phyloP scores from a whole-genome alignment of 2,329 filamentous ascomycete species.

The Pestalotiopsis sp. region DNA sequence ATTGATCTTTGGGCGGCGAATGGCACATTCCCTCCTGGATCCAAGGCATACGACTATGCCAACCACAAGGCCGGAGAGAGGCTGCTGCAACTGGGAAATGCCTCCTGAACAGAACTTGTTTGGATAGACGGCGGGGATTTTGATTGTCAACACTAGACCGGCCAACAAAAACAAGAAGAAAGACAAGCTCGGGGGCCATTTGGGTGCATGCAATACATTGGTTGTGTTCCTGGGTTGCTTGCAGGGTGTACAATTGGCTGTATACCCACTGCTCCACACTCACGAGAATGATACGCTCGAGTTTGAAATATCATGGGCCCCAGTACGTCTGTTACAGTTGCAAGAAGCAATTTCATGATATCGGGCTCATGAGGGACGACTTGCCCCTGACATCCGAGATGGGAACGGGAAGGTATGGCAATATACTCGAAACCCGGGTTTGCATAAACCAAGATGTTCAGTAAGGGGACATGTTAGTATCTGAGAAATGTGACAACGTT shows the following conservation, averaged over 20 bases:
- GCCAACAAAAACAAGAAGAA: not conserved
- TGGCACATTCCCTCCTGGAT: conserved; percentile 81
- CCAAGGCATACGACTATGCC: conserved; percentile 67
- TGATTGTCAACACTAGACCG: not conserved
- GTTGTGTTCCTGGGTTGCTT: not conserved
- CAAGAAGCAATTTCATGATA: not conserved
- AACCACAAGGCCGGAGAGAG: conserved; percentile 64
- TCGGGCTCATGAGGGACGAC: not conserved
- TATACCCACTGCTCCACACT: not conserved
- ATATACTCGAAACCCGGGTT: not conserved
- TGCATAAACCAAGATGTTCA: not conserved
- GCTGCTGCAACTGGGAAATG: conserved; percentile 51
- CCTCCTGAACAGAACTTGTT: conserved; percentile 15
- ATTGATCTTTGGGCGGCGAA: conserved; percentile 91
- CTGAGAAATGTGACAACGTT: not conserved
- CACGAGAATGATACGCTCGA: not conserved
- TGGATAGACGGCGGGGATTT: not conserved
- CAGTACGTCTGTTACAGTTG: not conserved
- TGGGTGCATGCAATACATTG: not conserved
- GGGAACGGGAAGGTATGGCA: not conserved
- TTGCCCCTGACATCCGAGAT: not conserved
- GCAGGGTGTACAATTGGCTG: not conserved
- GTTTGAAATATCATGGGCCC: not conserved
- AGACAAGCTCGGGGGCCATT: not conserved
- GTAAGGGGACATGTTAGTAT: not conserved